Evolutionary conservation across 1,284 basidiomycete species (phyloP), one percentile per base, ranked within the genome.

Genomic region (Papiliotrema flavescens): DNA sequence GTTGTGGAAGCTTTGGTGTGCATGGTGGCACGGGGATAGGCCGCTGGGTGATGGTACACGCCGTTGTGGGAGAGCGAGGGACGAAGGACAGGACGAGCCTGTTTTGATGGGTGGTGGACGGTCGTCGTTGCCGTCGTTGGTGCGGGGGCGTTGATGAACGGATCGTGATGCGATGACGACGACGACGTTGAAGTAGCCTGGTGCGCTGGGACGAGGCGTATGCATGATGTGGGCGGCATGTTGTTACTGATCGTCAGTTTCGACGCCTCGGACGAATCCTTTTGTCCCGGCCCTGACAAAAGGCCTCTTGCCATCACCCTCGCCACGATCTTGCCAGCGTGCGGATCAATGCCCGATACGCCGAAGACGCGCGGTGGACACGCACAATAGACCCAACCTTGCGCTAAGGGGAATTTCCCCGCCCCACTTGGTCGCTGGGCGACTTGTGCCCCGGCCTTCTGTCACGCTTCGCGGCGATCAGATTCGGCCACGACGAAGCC

Each of bases 11-110:
- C 5, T 32, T 32, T 32, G 36, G 9, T 17, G 8, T 42, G 44
- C 26, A 22, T 32, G 42, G 39, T 52, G 8, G 6, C 7, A 9
- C 34, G 15, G 15, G 40, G 42, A 24, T 41, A 47, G 22, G 28
- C 28, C 28, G 28, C 5, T 11, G 49, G 39, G 17, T n/a, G n/a
- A 15, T 47, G 45, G 46, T 20, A 41, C n/a, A 47, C 42, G 28
- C 39, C 47, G 45, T 45, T 51, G 37, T 47, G 53, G 4, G 54
- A 56, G 14, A 40, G 32, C 4, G 54, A 34, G 23, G 54, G 40
- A 19, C 54, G 54, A 32, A 56, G 41, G 17, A 37, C 49, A 45
- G 53, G 44, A 24, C 46, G 47, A 45, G 34, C 7, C 19, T 46
- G 23, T 35, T 39, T 32, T 32, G 28, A 32, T 32, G 28, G 11